These are phyloP conservation scores for Cucurbita argyrosperma DNA, from an alignment of 306 rosid genomes.

Conservation along the genomic window DNA sequence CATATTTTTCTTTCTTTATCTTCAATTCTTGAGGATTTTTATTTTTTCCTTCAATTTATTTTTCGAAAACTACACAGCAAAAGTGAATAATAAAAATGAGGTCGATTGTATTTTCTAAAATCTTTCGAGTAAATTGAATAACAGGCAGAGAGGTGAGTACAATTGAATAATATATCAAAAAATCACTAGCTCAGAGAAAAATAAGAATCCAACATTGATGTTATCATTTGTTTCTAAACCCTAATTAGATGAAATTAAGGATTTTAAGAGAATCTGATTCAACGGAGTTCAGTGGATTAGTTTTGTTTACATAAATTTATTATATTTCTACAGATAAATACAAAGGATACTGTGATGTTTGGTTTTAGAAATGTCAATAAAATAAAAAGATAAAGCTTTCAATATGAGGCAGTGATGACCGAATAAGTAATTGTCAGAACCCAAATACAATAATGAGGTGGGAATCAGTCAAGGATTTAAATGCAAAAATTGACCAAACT, in stretches of 20 bases:
- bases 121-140: too few species aligned
- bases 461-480: background rate
- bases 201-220: too few species aligned
- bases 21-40: background rate
- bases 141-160: background rate
- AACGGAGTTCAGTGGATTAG: too few species aligned
- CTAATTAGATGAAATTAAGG: too few species aligned
- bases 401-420: background rate
- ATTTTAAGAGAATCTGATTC: too few species aligned
- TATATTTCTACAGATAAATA: background rate
- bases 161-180: too few species aligned
- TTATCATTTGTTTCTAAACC: too few species aligned
- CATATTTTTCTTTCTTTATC: background rate
- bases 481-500: background rate
- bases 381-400: background rate
- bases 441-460: background rate
- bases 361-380: background rate
- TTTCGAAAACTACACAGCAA: background rate
- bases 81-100: background rate
- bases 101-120: too few species aligned
- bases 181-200: too few species aligned
- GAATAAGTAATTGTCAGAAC: background rate
- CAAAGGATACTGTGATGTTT: background rate
- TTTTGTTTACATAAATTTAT: background rate
- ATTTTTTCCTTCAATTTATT: background rate